Evolutionary conservation across 805 yeast species (phyloP).

Genomic region (Sporopachydermia lactativora): DNA sequence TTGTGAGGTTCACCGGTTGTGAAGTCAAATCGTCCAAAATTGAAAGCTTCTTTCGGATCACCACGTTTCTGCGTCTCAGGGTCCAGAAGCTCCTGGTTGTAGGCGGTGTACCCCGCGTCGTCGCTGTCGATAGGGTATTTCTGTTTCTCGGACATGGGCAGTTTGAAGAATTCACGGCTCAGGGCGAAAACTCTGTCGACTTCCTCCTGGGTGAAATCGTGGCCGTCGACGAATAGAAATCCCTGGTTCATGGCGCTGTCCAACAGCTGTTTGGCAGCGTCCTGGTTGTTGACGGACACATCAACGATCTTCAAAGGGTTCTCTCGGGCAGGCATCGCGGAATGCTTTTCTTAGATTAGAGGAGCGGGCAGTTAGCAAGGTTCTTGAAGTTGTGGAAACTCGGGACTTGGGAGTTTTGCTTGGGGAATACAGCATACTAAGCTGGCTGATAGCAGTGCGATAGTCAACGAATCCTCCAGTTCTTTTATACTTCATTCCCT

Average conservation of each 20-base stretch:
- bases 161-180: slow-evolving; percentile 28
- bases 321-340: slow-evolving; percentile 1
- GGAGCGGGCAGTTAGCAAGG: too few species aligned
- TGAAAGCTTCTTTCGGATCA: slow-evolving; percentile 43
- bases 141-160: slow-evolving; percentile 36
- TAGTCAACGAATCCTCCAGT: too few species aligned
- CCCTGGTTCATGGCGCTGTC: slow-evolving; percentile 53
- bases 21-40: slow-evolving; percentile 43
- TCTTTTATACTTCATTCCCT: too few species aligned
- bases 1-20: slow-evolving; percentile 28
- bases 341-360: too few species aligned
- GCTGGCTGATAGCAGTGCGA: too few species aligned
- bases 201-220: slow-evolving; percentile 41
- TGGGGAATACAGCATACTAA: too few species aligned
- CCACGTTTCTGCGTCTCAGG: slow-evolving; percentile 22
- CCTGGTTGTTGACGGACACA: slow-evolving; percentile 27
- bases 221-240: slow-evolving; percentile 53
- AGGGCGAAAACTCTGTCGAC: slow-evolving; percentile 35
- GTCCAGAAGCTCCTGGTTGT: slow-evolving; percentile 37
- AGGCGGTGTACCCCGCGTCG: slow-evolving; percentile 48
- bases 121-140: slow-evolving; percentile 34
- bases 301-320: slow-evolving; percentile 47
- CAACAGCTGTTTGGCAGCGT: slow-evolving; percentile 36
- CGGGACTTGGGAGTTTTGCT: too few species aligned
- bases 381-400: too few species aligned